phyloP scores from a whole-genome alignment of 2,329 filamentous ascomycete genomes.

The Colletotrichum spinosum region DNA sequence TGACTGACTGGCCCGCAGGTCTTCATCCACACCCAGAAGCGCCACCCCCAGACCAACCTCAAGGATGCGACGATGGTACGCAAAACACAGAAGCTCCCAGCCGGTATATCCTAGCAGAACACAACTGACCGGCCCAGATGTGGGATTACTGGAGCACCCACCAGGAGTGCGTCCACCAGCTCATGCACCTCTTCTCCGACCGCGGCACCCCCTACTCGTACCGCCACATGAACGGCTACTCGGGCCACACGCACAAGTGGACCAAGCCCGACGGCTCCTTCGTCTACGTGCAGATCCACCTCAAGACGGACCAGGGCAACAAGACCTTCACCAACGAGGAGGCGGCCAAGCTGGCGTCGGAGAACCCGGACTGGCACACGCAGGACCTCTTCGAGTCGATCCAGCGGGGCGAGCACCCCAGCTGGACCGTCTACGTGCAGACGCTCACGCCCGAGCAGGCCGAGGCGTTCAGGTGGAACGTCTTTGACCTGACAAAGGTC shows the following conservation, averaged over 20 bases:
- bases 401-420: slow-evolving; percentile 68
- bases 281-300: slow-evolving; percentile 74
- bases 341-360: slow-evolving; percentile 62
- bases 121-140: slow-evolving; percentile 22
- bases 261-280: slow-evolving; percentile 74
- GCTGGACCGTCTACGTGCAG: slow-evolving; percentile 74
- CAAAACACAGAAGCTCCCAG: neutral
- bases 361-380: slow-evolving; percentile 72
- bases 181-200: slow-evolving; percentile 76
- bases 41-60: slow-evolving; percentile 77
- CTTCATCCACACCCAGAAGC: slow-evolving; percentile 84
- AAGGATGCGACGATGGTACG: slow-evolving; percentile 74
- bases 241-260: slow-evolving; percentile 73
- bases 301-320: slow-evolving; percentile 72
- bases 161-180: slow-evolving; percentile 71
- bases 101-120: neutral
- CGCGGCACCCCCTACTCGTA: slow-evolving; percentile 74
- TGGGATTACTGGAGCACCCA: slow-evolving; percentile 65
- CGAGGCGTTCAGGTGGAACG: slow-evolving; percentile 69
- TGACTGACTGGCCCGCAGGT: slow-evolving; percentile 43
- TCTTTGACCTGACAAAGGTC: slow-evolving; percentile 78
- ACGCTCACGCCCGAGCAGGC: slow-evolving; percentile 71
- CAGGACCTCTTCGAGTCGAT: slow-evolving; percentile 75
- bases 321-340: slow-evolving; percentile 70
- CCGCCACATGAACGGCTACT: slow-evolving; percentile 76